phyloP scores from a whole-genome alignment of 2,329 filamentous ascomycete species.

The Aspergillus sp. region DNA sequence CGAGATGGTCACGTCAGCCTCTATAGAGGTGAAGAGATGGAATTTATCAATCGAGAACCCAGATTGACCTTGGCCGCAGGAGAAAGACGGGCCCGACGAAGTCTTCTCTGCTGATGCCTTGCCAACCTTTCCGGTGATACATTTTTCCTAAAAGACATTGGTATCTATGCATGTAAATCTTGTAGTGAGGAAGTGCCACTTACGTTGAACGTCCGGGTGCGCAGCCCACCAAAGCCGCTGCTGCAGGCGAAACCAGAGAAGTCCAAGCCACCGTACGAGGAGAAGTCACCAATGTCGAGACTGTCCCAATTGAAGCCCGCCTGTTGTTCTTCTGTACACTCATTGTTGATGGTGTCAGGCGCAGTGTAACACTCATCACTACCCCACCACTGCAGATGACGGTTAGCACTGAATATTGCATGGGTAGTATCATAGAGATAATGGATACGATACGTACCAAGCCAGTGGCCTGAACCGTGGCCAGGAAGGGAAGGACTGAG shows the following conservation, averaged over 20 bases:
- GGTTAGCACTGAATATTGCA: neutral
- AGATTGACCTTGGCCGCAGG: conserved; percentile 52
- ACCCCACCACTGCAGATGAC: conserved; percentile 45
- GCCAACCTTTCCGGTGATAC: conserved; percentile 57
- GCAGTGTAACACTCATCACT: conserved; percentile 59
- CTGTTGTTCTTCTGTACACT: conserved; percentile 70
- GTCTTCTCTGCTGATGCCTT: conserved; percentile 19
- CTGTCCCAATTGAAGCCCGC: conserved; percentile 70
- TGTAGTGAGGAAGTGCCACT: neutral
- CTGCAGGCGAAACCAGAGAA: conserved; percentile 73
- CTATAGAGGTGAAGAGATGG: conserved; percentile 70
- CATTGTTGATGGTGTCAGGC: conserved; percentile 72
- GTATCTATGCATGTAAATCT: neutral
- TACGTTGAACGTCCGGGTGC: conserved; percentile 12
- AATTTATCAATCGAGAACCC: conserved; percentile 74
- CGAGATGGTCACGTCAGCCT: conserved; percentile 79
- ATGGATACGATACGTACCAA: conserved; percentile 39
- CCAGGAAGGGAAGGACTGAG: conserved; percentile 41
- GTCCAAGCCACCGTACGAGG: conserved; percentile 67
- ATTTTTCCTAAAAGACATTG: conserved; percentile 50
- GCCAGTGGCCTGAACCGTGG: conserved; percentile 45
- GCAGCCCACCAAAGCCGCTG: conserved; percentile 49
- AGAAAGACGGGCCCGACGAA: conserved; percentile 59
- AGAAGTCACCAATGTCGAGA: conserved; percentile 62
- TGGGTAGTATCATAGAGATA: neutral